These are phyloP conservation scores for Vinca major DNA, from an alignment of 305 asterid genomes.

Conservation along the genomic window DNA sequence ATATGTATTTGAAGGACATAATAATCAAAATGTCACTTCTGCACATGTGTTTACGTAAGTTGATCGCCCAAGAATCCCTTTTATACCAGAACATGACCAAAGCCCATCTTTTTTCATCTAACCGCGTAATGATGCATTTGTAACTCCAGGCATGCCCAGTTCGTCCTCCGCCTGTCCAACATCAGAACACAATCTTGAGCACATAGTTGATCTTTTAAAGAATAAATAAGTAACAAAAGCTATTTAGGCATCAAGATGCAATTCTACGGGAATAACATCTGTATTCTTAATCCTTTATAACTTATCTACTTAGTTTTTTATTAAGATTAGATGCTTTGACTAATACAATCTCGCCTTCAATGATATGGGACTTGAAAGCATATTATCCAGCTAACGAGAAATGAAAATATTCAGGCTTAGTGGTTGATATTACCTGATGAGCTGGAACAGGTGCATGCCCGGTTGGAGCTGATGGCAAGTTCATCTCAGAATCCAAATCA, in stretches of 20 bases:
- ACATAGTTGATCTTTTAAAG: no score
- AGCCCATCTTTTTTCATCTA: conserved; percentile 19
- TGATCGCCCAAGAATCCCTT: neutral
- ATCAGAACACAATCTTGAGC: conserved; percentile 7
- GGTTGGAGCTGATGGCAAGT: conserved; percentile 79
- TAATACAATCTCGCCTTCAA: neutral
- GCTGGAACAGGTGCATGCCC: conserved; percentile 48
- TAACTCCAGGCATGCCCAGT: conserved; percentile 85
- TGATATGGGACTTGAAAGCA: neutral
- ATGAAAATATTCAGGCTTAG: neutral
- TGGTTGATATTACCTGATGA: conserved; percentile 40
- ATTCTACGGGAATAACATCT: neutral
- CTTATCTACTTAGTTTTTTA: neutral
- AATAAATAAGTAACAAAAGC: neutral
- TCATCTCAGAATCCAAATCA: conserved; percentile 63
- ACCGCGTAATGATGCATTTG: conserved; percentile 77
- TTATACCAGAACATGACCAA: neutral
- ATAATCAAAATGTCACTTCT: neutral
- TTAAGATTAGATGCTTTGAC: neutral
- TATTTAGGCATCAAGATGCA: no score
- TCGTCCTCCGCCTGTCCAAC: conserved; percentile 73
- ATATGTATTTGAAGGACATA: neutral
- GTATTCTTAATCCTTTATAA: neutral
- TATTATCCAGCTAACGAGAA: no score
- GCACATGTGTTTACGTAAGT: neutral